phyloP scores from a whole-genome alignment of 768 basidiomycete species.

The Auricularia sp. region DNA sequence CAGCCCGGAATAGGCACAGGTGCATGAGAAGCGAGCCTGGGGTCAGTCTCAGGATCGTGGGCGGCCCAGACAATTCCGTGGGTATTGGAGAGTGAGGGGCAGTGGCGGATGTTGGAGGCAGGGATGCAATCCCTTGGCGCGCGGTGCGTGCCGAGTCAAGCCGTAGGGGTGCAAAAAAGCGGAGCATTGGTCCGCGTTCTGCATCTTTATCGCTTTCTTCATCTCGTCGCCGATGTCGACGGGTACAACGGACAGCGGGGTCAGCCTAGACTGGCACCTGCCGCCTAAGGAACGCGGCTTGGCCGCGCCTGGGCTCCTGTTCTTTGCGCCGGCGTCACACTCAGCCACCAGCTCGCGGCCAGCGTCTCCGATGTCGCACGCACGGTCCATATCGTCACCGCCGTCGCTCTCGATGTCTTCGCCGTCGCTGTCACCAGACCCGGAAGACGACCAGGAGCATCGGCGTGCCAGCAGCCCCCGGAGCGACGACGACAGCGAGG shows the following conservation, averaged over 20 bases:
- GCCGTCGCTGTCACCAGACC: neutral
- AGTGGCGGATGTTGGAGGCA: too few species aligned
- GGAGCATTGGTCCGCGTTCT: too few species aligned
- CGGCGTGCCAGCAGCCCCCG: neutral
- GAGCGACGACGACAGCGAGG: neutral
- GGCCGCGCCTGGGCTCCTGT: neutral
- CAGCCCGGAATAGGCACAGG: too few species aligned
- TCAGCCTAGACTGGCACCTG: neutral
- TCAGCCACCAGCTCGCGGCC: neutral
- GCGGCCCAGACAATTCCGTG: too few species aligned
- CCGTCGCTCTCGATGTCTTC: neutral
- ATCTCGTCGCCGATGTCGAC: neutral
- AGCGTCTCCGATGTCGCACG: conserved; percentile 3
- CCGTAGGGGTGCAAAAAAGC: too few species aligned
- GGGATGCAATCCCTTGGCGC: too few species aligned
- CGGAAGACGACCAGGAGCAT: neutral
- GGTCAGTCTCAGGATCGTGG: too few species aligned
- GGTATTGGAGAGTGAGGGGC: too few species aligned
- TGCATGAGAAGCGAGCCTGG: too few species aligned
- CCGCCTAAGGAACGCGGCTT: neutral
- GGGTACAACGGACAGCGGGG: neutral
- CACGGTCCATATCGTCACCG: conserved; percentile 5
- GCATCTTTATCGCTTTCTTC: too few species aligned
- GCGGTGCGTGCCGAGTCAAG: too few species aligned
- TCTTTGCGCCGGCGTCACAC: neutral